phyloP scores from a whole-genome alignment of 1,139 yeast genomes.

The Suhomyces terraborum region DNA sequence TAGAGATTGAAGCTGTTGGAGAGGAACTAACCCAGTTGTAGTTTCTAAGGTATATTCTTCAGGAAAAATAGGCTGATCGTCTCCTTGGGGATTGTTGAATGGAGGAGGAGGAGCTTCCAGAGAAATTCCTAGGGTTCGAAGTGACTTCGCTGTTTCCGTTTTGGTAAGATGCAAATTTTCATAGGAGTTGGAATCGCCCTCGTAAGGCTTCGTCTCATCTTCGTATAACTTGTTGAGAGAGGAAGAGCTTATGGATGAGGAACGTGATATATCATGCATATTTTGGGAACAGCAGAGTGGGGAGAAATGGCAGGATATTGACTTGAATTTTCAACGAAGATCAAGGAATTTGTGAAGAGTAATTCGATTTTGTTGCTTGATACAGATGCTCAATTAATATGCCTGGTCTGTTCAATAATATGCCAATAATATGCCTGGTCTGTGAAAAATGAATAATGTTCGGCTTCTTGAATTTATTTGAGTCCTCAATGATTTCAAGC shows the following conservation, averaged over 20 bases:
- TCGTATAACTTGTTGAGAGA: neutral
- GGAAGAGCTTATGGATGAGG: too few relatives aligned
- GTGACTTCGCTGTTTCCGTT: constrained; percentile 72
- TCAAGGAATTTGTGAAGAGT: too few relatives aligned
- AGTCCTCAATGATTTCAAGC: too few relatives aligned
- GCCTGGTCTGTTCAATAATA: too few relatives aligned
- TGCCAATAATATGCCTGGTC: too few relatives aligned
- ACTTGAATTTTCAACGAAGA: too few relatives aligned
- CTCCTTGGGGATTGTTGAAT: constrained; percentile 61
- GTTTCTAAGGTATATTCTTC: constrained; percentile 91
- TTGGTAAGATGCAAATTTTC: constrained; percentile 20
- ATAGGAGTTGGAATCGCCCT: neutral
- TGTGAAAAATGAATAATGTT: too few relatives aligned
- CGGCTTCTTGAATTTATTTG: too few relatives aligned
- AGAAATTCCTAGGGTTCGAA: constrained; percentile 62
- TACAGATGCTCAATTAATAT: too few relatives aligned
- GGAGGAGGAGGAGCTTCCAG: constrained; percentile 56
- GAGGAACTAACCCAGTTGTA: constrained; percentile 81
- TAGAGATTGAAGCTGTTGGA: constrained; percentile 63
- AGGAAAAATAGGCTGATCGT: constrained; percentile 67
- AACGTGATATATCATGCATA: neutral
- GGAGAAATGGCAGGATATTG: too few relatives aligned
- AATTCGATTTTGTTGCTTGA: too few relatives aligned
- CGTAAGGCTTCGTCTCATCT: constrained; percentile 1
- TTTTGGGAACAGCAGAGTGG: too few relatives aligned